Conservation (phyloP, 257 asterid species). For the Penstemon eatonii region DNA sequence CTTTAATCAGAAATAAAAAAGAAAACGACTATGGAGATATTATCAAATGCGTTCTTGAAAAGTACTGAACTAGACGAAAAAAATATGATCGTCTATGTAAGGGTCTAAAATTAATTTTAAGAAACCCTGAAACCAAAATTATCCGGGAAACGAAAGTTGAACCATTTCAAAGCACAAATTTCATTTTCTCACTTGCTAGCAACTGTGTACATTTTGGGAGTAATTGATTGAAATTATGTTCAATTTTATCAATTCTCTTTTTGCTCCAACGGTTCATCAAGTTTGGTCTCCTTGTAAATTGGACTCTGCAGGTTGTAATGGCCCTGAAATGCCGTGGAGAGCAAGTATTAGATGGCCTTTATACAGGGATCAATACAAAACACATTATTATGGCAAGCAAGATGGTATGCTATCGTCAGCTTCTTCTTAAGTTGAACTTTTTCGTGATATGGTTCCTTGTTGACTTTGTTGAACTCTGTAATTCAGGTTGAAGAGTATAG, state of each 20-base stretch:
- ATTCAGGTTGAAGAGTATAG: constrained; percentile 92
- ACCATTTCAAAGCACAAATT: too few species aligned
- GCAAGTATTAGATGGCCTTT: constrained; percentile 70
- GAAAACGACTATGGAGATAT: too few species aligned
- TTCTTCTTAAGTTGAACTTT: constrained; percentile 13
- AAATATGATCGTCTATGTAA: too few species aligned
- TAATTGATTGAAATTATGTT: constrained; percentile 1
- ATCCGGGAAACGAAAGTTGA: too few species aligned
- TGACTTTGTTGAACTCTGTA: constrained; percentile 22
- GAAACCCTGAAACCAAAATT: too few species aligned
- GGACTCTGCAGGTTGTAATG: constrained; percentile 69
- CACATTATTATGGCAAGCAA: constrained; percentile 89
- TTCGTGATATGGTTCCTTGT: constrained; percentile 13
- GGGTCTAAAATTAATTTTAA: too few species aligned
- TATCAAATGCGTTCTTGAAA: too few species aligned
- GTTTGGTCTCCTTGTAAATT: constrained; percentile 4
- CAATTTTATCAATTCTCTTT: background rate
- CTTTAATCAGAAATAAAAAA: too few species aligned
- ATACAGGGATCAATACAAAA: constrained; percentile 81
- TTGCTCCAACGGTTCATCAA: constrained; percentile 8
- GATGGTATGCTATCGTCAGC: constrained; percentile 54
- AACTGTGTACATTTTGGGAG: background rate
- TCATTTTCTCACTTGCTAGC: background rate
- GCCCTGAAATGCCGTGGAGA: constrained; percentile 92
- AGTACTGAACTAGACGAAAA: too few species aligned